Percentiles rank a stretch among this genome's conserved stretches.
phyloP scores from a whole-genome alignment of 495 filamentous ascomycete species.

The Daldinia loculata region DNA sequence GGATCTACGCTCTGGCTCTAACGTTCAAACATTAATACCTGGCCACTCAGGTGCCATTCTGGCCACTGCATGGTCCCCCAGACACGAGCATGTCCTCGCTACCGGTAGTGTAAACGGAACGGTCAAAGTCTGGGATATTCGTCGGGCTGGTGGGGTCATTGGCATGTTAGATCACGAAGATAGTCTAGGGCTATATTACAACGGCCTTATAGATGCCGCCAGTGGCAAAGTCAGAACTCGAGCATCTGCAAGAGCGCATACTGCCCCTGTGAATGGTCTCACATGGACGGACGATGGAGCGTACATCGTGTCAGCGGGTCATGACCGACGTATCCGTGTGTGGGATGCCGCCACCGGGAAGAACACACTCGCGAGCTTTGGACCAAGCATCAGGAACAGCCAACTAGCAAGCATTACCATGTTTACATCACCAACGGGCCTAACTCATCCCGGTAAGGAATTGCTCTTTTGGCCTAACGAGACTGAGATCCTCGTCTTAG shows the following conservation, averaged over 20 bases:
- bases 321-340: slow-evolving; percentile 82
- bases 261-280: slow-evolving; percentile 80
- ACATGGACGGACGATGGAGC: slow-evolving; percentile 81
- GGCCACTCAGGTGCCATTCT: slow-evolving; percentile 78
- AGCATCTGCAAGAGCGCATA: slow-evolving; percentile 70
- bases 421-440: slow-evolving; percentile 63
- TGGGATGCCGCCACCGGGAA: slow-evolving; percentile 82
- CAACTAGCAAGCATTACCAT: slow-evolving; percentile 70
- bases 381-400: slow-evolving; percentile 76
- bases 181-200: slow-evolving; percentile 63
- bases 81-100: slow-evolving; percentile 78
- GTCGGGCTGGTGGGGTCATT: slow-evolving; percentile 74
- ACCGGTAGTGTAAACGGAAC: slow-evolving; percentile 80
- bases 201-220: slow-evolving; percentile 38
- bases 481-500: slow-evolving; percentile 77
- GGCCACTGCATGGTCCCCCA: slow-evolving; percentile 80
- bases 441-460: slow-evolving; percentile 62
- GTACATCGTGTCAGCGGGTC: slow-evolving; percentile 78
- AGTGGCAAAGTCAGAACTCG: slow-evolving; percentile 50
- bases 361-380: slow-evolving; percentile 85
- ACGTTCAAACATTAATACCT: slow-evolving; percentile 71
- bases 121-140: slow-evolving; percentile 85
- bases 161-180: slow-evolving; percentile 84
- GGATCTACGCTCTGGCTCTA: slow-evolving; percentile 79
- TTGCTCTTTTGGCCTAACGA: slow-evolving; percentile 80